phyloP scores from a whole-genome alignment of 345 rosid species.

The Barbarea vulgaris region DNA sequence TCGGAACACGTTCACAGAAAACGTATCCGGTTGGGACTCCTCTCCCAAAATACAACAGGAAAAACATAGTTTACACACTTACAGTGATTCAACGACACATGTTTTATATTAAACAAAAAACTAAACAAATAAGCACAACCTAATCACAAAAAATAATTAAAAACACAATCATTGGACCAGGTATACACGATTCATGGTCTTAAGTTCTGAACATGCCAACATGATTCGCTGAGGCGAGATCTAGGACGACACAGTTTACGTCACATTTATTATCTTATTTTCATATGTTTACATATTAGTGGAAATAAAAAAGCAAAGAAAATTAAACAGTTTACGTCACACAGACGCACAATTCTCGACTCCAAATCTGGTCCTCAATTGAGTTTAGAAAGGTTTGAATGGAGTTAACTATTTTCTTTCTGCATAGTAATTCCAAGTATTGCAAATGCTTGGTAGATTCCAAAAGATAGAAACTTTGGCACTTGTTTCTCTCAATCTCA shows the following conservation, averaged over 20 bases:
- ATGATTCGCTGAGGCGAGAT: background rate
- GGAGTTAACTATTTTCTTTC: background rate
- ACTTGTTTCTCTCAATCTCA: background rate
- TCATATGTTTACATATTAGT: background rate
- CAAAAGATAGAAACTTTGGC: background rate
- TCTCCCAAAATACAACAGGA: background rate
- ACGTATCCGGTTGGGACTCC: background rate
- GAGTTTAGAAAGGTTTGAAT: background rate
- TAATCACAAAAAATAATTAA: background rate
- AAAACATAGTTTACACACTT: background rate
- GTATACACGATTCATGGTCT: background rate
- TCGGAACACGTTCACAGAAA: background rate
- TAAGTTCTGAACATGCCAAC: background rate
- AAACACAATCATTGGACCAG: background rate
- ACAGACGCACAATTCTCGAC: background rate
- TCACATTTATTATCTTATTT: background rate
- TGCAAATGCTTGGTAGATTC: slow-evolving; percentile 14
- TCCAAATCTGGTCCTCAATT: background rate
- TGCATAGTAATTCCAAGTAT: background rate
- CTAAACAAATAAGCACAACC: background rate
- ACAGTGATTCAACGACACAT: background rate
- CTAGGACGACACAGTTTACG: background rate
- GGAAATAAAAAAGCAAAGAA: background rate
- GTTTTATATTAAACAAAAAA: background rate
- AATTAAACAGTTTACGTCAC: background rate